Evolutionary conservation across 2,329 filamentous ascomycete species (phyloP).

Genomic region (Colletotrichum abscissum): DNA sequence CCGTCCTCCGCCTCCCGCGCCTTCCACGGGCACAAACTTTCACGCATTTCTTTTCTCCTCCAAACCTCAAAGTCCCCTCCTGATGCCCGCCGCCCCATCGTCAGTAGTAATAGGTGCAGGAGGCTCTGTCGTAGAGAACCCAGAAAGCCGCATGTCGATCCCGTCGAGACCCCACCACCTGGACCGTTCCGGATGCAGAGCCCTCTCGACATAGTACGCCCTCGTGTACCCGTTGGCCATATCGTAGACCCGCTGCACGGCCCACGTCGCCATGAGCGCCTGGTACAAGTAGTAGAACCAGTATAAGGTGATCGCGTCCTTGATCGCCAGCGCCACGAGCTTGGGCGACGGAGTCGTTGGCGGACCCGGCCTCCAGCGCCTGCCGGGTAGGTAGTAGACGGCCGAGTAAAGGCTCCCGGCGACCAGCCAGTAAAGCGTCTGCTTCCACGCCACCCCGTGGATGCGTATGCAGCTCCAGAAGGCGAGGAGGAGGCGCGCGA

Average conservation of each 20-base stretch:
- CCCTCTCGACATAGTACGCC: slow-evolving; percentile 21
- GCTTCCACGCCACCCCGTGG: background rate
- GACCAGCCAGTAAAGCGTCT: background rate
- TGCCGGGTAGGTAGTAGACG: background rate
- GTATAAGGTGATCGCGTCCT: background rate
- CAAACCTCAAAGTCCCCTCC: background rate
- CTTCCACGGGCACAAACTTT: slow-evolving; percentile 1
- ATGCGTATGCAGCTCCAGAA: background rate
- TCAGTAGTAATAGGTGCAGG: background rate
- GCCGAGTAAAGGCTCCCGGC: background rate
- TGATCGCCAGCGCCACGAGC: background rate
- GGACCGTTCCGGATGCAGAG: background rate
- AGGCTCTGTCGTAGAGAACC: background rate
- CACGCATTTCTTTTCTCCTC: too few species aligned
- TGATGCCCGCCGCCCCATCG: background rate
- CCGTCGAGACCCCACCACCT: background rate
- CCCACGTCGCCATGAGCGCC: background rate
- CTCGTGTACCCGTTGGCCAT: slow-evolving; percentile 19
- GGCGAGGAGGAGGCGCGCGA: background rate
- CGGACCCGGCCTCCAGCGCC: background rate
- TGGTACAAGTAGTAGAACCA: background rate
- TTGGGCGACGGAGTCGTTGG: background rate
- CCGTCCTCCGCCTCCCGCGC: slow-evolving; percentile 10
- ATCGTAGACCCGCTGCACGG: slow-evolving; percentile 5
- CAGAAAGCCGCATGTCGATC: background rate